Evolutionary conservation across 2,329 filamentous ascomycete genomes (phyloP).

Genomic region (Juglanconis oblonga): DNA sequence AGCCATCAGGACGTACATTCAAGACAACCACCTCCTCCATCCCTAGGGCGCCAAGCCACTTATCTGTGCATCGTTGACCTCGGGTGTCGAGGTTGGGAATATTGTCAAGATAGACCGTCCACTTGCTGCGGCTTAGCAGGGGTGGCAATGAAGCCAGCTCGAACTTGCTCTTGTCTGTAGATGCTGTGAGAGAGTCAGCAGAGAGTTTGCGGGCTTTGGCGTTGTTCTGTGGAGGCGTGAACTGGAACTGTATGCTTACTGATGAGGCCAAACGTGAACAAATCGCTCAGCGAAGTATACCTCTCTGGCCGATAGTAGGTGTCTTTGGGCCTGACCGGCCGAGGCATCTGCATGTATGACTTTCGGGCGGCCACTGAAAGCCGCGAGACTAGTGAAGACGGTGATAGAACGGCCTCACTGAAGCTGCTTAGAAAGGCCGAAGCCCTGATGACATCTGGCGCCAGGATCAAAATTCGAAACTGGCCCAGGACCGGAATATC

Average conservation of each 20-base stretch:
- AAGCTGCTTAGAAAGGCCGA: slow-evolving; percentile 8
- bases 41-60: slow-evolving; percentile 62
- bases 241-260: slow-evolving; percentile 46
- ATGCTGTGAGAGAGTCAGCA: slow-evolving; percentile 5
- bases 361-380: slow-evolving; percentile 55
- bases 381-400: slow-evolving; percentile 54
- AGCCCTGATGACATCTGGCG: slow-evolving; percentile 9
- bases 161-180: slow-evolving; percentile 49
- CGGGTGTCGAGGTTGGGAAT: slow-evolving; percentile 52
- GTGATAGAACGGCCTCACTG: slow-evolving; percentile 50
- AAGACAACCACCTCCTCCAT: slow-evolving; percentile 59
- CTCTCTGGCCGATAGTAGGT: slow-evolving; percentile 64
- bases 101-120: slow-evolving; percentile 72
- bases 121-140: slow-evolving; percentile 60
- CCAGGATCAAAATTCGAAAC: slow-evolving; percentile 50
- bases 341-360: slow-evolving; percentile 60
- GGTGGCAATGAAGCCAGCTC: slow-evolving; percentile 64
- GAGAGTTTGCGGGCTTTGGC: background rate
- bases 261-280: slow-evolving; percentile 68
- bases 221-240: background rate
- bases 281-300: slow-evolving; percentile 64
- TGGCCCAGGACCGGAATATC: slow-evolving; percentile 53
- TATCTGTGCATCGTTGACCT: slow-evolving; percentile 56
- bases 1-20: slow-evolving; percentile 71
- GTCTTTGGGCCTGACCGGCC: slow-evolving; percentile 56